phyloP scores from a whole-genome alignment of 768 basidiomycete genomes.

The Panus rudis region DNA sequence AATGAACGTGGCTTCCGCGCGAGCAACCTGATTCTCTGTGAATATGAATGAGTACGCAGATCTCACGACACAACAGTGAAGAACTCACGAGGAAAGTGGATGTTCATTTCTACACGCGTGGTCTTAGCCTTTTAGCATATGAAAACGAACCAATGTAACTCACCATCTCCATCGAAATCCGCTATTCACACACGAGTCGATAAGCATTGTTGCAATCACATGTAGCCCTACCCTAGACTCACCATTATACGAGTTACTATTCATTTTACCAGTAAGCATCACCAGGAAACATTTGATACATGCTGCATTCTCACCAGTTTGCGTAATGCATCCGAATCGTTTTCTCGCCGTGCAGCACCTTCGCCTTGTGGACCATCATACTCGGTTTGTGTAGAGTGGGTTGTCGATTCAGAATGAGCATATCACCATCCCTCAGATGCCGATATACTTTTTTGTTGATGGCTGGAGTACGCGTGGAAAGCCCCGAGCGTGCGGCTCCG shows the following conservation, averaged over 20 bases:
- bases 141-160: conserved; percentile 22
- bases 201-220: no score
- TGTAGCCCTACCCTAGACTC: conserved; percentile 25
- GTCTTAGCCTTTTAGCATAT: conserved; percentile 4
- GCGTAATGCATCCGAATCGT: conserved; percentile 99
- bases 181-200: conserved; percentile 33
- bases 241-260: conserved; percentile 98
- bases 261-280: conserved; percentile 8
- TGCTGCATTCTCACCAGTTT: conserved; percentile 69
- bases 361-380: conserved; percentile 98
- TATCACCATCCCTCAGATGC: conserved; percentile 91
- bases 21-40: conserved; percentile 90
- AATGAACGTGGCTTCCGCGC: conserved; percentile 89
- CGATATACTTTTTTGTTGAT: conserved; percentile 97
- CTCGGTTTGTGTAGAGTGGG: conserved; percentile 98
- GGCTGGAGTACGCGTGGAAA: conserved; percentile 70
- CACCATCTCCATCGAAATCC: conserved; percentile 91
- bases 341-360: conserved; percentile 90
- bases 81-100: conserved; percentile 92
- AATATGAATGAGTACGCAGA: neutral
- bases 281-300: neutral
- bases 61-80: no score
- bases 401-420: conserved; percentile 93
- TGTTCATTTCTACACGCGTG: conserved; percentile 82
- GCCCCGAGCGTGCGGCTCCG: conserved; percentile 35